Percentiles rank a stretch among this genome's conserved stretches.
phyloP scores from a whole-genome alignment of 2,329 filamentous ascomycete species.

The Microdochium nivale region DNA sequence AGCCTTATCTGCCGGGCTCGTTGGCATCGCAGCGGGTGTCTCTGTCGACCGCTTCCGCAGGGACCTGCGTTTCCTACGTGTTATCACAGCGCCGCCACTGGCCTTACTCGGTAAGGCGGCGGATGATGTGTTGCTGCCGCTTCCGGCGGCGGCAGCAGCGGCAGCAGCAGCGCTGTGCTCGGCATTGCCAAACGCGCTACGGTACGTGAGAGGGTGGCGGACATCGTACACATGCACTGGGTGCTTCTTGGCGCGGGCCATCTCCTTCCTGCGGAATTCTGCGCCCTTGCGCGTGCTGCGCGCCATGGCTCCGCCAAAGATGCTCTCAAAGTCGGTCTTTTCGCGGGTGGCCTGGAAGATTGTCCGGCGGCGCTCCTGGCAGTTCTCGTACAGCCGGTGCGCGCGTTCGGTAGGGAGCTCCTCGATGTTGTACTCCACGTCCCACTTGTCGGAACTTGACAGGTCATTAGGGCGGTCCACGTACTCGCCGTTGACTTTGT shows the following conservation, averaged over 20 bases:
- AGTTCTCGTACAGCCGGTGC: slow-evolving; percentile 42
- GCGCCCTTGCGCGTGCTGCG: slow-evolving; percentile 44
- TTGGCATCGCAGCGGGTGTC: too few species aligned
- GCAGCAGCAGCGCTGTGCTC: not conserved
- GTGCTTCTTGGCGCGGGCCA: slow-evolving; percentile 37
- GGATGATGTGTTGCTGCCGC: not conserved
- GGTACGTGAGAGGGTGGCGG: slow-evolving; percentile 20
- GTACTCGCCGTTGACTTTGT: slow-evolving; percentile 58
- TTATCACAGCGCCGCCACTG: not conserved
- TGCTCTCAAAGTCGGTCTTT: slow-evolving; percentile 22
- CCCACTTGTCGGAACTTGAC: slow-evolving; percentile 45
- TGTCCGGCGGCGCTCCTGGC: slow-evolving; percentile 46
- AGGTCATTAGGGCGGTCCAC: slow-evolving; percentile 52
- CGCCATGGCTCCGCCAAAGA: slow-evolving; percentile 33
- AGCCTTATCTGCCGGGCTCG: too few species aligned
- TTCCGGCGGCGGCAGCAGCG: not conserved
- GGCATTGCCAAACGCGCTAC: slow-evolving; percentile 23
- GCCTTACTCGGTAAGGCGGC: not conserved
- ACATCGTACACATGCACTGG: slow-evolving; percentile 40
- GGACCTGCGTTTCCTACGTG: not conserved
- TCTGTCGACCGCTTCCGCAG: too few species aligned
- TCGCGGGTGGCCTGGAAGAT: slow-evolving; percentile 33
- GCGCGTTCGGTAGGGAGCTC: slow-evolving; percentile 45
- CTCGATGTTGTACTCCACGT: slow-evolving; percentile 67
- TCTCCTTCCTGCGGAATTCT: slow-evolving; percentile 45